A percentile compares a stretch with the other conserved stretches of the same genome.
Conservation (phyloP, 345 rosid species). For the Barbarea vulgaris region DNA sequence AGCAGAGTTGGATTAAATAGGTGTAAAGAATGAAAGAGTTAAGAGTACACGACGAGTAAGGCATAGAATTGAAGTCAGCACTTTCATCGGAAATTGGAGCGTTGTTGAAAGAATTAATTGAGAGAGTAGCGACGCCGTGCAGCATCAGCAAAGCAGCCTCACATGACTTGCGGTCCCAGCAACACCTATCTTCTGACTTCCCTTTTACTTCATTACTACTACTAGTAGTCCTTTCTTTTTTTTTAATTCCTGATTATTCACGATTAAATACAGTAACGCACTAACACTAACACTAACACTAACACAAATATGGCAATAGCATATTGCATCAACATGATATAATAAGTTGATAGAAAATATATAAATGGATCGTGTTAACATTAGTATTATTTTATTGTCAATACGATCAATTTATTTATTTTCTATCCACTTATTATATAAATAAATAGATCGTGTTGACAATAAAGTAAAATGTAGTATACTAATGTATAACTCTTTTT, state of each 20-base stretch:
- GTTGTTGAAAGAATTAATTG: slow-evolving; percentile 5
- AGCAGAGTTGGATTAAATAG: not conserved
- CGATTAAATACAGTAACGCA: slow-evolving; percentile 1
- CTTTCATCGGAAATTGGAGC: slow-evolving; percentile 28
- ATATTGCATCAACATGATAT: not conserved
- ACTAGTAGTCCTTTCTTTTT: too few species aligned
- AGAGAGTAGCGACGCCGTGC: slow-evolving; percentile 39
- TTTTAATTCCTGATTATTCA: slow-evolving; percentile 5
- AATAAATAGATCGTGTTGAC: not conserved
- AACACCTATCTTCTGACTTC: slow-evolving; percentile 17
- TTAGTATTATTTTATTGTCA: too few species aligned
- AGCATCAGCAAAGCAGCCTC: slow-evolving; percentile 31
- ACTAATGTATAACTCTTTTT: not conserved
- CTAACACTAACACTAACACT: not conserved
- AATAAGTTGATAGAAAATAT: not conserved
- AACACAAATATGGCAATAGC: not conserved
- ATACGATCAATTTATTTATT: too few species aligned
- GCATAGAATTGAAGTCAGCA: slow-evolving; percentile 13
- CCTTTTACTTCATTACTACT: slow-evolving; percentile 13
- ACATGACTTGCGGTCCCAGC: slow-evolving; percentile 40
- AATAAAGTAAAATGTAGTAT: not conserved
- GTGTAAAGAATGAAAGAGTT: slow-evolving; percentile 1
- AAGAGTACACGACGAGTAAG: slow-evolving; percentile 26
- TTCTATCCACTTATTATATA: too few species aligned
- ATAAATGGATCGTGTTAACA: not conserved